Evolutionary conservation across 805 yeast genomes (phyloP), one percentile per base, ranked within the genome.

Genomic region (Torulaspora indica): DNA sequence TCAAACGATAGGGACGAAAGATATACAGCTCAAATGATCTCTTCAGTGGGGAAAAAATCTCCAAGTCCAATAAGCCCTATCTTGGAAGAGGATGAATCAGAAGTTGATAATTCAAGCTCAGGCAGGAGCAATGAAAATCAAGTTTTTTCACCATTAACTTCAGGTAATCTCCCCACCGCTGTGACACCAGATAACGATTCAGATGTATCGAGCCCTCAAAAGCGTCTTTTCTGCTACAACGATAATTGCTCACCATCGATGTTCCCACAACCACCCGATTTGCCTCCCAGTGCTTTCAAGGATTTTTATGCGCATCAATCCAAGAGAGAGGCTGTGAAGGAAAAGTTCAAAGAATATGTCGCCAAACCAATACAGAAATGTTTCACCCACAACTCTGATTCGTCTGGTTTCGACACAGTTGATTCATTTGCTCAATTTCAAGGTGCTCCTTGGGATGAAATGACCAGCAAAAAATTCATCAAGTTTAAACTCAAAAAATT

Each of bases 401-500:
- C 35, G 7, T 14, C 23, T 13, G 41, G 29, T 9, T 44, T 43
- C 22, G 43, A 38, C 8, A 43, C 44, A 3, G 9, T 38, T n/a
- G 48, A 46, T n/a, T 47, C 51, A 18, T 44, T 40, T 37, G 43
- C 35, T 8, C 46, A 47, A 15, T 47, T 40, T 15, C 48, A 47
- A 17, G 38, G 41, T 7, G 35, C 40, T 14, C 46, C 48, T 13
- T 47, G 51, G 51, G 35, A 47, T 33, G 51, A 47, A 13, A 35
- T 55, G 34, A 40, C 58, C 5, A 52, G 54, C 31, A 51, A 51
- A 35, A 48, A 47, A 20, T 55, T 52, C 34, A 31, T 57, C 14
- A 55, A 41, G 37, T 47, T 40, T 38, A 57, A 54, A 34, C 29
- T 45, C 25, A 39, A 43, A 25, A 53, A 54, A 30, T 34, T 51